Conservation (phyloP, 2,329 filamentous ascomycete species). For the Fusarium sp. region DNA sequence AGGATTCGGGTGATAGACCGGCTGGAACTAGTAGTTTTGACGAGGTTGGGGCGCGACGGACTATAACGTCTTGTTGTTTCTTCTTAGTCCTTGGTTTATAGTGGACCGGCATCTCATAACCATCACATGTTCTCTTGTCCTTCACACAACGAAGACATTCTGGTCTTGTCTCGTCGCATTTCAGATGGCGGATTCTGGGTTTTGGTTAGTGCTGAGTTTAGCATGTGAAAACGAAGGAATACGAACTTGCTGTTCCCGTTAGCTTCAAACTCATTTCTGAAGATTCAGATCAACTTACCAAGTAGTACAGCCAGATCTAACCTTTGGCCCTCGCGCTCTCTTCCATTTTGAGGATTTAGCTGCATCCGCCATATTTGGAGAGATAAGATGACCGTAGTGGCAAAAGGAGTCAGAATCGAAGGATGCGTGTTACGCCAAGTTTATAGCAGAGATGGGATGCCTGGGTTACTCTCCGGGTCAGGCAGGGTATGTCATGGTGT, state of each 20-base stretch:
- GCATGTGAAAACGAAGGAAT: accelerated
- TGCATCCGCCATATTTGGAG: neutral
- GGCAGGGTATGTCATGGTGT: neutral
- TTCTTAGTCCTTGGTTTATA: neutral
- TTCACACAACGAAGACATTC: conserved; percentile 16
- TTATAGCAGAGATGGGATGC: too few relatives aligned
- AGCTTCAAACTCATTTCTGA: neutral
- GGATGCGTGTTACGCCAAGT: too few relatives aligned
- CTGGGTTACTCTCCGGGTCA: too few relatives aligned
- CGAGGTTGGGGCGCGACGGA: neutral
- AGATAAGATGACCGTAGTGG: too few relatives aligned
- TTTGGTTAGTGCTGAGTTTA: neutral
- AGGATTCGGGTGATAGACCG: neutral
- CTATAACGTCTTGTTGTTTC: neutral
- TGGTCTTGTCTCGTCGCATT: conserved; percentile 28
- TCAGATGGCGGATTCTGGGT: conserved; percentile 22
- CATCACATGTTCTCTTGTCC: conserved; percentile 16
- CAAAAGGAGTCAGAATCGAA: too few relatives aligned
- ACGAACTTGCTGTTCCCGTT: conserved; percentile 13
- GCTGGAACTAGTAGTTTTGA: conserved; percentile 9
- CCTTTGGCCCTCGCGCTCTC: conserved; percentile 8
- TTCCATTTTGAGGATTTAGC: neutral
- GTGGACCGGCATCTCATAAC: neutral
- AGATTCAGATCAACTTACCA: conserved; percentile 3
- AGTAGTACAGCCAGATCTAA: conserved; percentile 25